These are phyloP conservation scores for Colletotrichum sp. DNA, from an alignment of 2,329 filamentous ascomycete species.

Conservation along the genomic window DNA sequence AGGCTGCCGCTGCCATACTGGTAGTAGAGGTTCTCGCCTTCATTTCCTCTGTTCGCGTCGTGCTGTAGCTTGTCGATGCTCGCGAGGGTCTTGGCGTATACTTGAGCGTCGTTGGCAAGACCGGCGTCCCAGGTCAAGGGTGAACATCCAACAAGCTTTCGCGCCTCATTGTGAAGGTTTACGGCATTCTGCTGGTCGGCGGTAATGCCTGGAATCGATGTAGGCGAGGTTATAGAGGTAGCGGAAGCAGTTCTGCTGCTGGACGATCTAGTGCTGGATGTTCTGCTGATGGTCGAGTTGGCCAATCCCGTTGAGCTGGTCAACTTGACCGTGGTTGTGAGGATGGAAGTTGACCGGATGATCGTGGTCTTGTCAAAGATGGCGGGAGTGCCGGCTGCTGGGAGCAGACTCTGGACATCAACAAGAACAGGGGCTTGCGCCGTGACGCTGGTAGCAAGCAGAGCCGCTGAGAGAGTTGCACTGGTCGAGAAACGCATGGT, in stretches of 20 bases:
- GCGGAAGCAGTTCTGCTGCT: background rate
- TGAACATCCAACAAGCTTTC: background rate
- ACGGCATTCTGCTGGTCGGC: background rate
- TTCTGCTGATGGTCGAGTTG: background rate
- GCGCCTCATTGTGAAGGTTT: background rate
- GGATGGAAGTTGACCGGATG: background rate
- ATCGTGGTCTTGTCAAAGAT: background rate
- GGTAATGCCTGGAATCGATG: background rate
- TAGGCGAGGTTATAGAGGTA: background rate
- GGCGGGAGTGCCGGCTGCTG: background rate
- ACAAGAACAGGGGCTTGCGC: background rate
- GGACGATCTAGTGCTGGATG: background rate
- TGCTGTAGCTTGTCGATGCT: background rate
- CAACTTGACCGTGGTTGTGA: background rate
- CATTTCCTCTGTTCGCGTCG: background rate
- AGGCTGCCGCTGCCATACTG: background rate
- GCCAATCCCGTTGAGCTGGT: background rate
- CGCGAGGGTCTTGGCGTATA: background rate
- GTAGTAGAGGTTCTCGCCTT: constrained; percentile 4
- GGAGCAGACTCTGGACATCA: background rate
- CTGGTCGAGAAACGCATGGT: background rate
- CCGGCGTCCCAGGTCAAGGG: background rate
- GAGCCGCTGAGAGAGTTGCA: background rate
- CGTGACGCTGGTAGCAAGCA: background rate
- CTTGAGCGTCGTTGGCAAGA: background rate